Percentiles rank a stretch among this genome's conserved stretches.
phyloP scores from a whole-genome alignment of 495 filamentous ascomycete species.

The Parmelia sp. region DNA sequence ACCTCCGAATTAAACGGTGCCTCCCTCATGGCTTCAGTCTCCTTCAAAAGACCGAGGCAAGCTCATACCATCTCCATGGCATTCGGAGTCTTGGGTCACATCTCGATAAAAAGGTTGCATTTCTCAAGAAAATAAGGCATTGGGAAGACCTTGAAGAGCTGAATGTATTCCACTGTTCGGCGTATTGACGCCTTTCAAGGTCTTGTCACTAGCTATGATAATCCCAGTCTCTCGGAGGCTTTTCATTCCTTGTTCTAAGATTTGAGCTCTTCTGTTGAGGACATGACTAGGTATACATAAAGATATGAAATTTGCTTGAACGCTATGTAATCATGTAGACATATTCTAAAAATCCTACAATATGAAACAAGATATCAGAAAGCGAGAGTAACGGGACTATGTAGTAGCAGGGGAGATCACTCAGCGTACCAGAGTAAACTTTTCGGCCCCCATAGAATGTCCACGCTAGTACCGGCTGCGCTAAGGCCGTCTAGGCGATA shows the following conservation, averaged over 20 bases:
- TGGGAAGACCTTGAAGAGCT: background rate
- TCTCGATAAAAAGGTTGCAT: background rate
- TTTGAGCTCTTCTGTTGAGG: too few relatives aligned
- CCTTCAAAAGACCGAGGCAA: conserved; percentile 63
- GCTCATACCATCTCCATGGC: background rate
- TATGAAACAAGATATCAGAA: too few relatives aligned
- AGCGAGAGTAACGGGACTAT: too few relatives aligned
- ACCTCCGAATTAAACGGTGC: too few relatives aligned
- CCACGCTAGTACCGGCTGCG: background rate
- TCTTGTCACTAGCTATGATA: background rate
- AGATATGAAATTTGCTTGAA: too few relatives aligned
- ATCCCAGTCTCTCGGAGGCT: too few relatives aligned
- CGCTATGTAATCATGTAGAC: too few relatives aligned
- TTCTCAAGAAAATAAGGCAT: background rate
- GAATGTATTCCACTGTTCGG: background rate
- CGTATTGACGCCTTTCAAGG: background rate
- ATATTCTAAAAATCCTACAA: too few relatives aligned
- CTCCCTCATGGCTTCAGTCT: conserved; percentile 63
- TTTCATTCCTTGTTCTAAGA: too few relatives aligned
- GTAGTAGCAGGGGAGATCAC: too few relatives aligned
- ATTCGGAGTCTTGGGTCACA: background rate
- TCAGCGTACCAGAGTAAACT: background rate
- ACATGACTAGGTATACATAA: too few relatives aligned
- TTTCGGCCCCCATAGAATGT: background rate
- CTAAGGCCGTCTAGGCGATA: conserved; percentile 7